Conservation (phyloP, 139 green algal genomes). For the Nannochloris sp. region DNA sequence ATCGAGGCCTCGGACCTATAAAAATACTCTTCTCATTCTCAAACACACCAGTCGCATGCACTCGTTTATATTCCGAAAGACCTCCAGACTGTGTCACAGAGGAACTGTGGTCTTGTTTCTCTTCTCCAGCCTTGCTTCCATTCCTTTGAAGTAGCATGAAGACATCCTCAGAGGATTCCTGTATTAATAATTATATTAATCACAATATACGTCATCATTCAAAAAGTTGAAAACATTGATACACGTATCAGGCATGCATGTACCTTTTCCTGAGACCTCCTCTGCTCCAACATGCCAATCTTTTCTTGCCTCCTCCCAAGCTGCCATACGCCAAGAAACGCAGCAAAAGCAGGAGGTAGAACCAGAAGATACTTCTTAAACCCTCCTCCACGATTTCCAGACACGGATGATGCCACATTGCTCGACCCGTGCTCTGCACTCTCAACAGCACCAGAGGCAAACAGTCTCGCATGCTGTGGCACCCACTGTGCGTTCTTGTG, state of each 20-base stretch:
- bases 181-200: neutral
- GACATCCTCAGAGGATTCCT: neutral
- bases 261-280: slow-evolving; percentile 27
- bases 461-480: no score
- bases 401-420: no score
- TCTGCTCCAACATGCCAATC: slow-evolving; percentile 30
- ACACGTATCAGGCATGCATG: neutral
- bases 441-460: no score
- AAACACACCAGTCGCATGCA: slow-evolving; percentile 35
- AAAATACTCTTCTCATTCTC: slow-evolving; percentile 45
- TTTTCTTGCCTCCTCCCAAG: slow-evolving; percentile 45
- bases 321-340: slow-evolving; percentile 50
- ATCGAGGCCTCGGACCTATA: slow-evolving; percentile 53
- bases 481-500: no score
- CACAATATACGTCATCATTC: no score
- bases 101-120: no score
- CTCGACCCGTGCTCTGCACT: no score
- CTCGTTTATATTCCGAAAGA: slow-evolving; percentile 35
- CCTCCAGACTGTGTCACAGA: no score
- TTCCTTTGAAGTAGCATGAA: no score
- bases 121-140: no score
- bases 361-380: slow-evolving; percentile 16
- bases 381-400: neutral
- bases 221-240: no score
- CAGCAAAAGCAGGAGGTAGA: slow-evolving; percentile 27